Evolutionary conservation across 2,329 filamentous ascomycete genomes (phyloP), one percentile per base, ranked within the genome.

Genomic region (Ophiostoma novo-ulmi): DNA sequence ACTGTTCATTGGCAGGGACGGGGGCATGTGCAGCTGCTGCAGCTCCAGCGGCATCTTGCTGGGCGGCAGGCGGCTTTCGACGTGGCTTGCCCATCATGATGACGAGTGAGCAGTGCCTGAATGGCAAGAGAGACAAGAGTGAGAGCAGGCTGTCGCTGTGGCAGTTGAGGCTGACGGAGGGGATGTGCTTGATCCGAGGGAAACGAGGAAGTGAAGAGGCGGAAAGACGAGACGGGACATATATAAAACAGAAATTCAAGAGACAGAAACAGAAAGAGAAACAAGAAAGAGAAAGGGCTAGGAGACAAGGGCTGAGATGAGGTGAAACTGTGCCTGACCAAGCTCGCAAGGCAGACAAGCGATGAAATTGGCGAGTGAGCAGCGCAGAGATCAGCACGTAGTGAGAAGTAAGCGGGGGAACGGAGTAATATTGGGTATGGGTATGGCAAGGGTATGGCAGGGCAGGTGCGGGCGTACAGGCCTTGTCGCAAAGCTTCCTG

Each of bases 151-250:
- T n/a, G 44, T 44, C 48, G 48, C 13, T n/a, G n/a, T 8, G 14
- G 48, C 48, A 58, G 26, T 61, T 10, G 55, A 61, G 55, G 44
- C 44, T 48, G 44, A 48, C 44, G 44, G 44, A 48, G 44, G 44
- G 5, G 44, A 48, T 20, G 44, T 20, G 44, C 17, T 48, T n/a
- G 44, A 48, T 48, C 20, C 44, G 17, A 48, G 44, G 44, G n/a
- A 20, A 48, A 48, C 44, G 44, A 48, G 17, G 17, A 2, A 58
- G 10, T 13, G 11, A 58, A 58, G 8, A 26, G n/a, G 10, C 17
- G 10, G 13, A 6, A 58, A 26, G 26, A 58, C 44, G 20, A 14
- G 13, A 58, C 39, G n/a, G 44, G 17, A 6, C 52, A 58, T 11
- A 26, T 31, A 11, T 10, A 26, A 26, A n/a, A 22, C n/a, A 26